Evolutionary conservation across 106 monocot genomes (phyloP), one percentile per base, ranked within the genome.

Genomic region (Posidonia australis): DNA sequence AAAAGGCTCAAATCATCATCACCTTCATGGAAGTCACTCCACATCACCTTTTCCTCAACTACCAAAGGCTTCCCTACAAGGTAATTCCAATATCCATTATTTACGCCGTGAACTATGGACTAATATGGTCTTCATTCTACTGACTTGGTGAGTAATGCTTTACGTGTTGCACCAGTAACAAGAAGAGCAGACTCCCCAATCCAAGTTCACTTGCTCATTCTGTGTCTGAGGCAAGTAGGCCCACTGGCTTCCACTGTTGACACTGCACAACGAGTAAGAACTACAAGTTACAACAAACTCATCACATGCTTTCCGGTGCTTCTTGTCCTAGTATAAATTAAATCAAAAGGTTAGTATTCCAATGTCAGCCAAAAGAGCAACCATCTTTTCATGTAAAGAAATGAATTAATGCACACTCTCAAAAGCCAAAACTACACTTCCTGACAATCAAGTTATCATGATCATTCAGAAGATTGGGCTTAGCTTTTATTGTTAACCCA

Each of bases 181-280:
- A 77, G 63, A 36, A 77, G 86, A 68, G 60, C 81, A 26, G 62
- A 49, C 48, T 92, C 88, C 22, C 80, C 82, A 44, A 41, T 80
- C 70, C 84, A 71, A 51, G 14, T 70, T 17, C 21, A 20, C 60
- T 93, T 20, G 28, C 61, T 58, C 81, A 73, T 16, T 89, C 85
- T 28, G 81, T 76, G 28, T 89, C 93, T 67, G 54, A 78, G 17
- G 23, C 89, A 68, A 66, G 57, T 22, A 65, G 72, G 71, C 44
- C 71, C 21, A 61, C 77, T 44, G 32, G 67, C 67, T 44, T 75
- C 11, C 79, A 80, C 32, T 46, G 74, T 82, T 44, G 80, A 69
- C 49, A 69, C 58, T 28, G 55, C 66, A 25, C 62, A 57, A 46
- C 77, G 55, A 84, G 92, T 87, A 84, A 66, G 2, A 17, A 16